phyloP scores from a whole-genome alignment of 73 alveolate species.

The Halteria grandinella region DNA sequence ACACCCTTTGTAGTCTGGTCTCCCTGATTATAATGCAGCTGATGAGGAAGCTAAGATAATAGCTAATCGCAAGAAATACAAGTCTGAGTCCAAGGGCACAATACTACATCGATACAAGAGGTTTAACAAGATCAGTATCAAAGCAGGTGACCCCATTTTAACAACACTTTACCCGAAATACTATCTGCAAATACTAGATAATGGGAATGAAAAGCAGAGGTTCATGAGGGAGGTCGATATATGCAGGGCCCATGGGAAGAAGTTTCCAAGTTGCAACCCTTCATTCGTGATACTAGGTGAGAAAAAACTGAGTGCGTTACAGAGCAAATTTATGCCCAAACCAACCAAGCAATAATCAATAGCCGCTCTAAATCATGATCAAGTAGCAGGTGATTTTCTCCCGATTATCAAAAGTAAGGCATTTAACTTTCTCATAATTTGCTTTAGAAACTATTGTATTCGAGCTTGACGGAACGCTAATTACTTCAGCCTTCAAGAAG shows the following conservation, averaged over 20 bases:
- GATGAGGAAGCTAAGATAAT: conserved; percentile 28
- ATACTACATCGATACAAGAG: conserved; percentile 9
- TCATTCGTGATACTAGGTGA: too few species aligned
- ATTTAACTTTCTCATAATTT: not conserved
- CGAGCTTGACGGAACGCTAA: conserved; percentile 16
- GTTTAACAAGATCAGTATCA: conserved; percentile 8
- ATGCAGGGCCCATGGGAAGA: conserved; percentile 26
- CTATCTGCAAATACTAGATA: conserved; percentile 28
- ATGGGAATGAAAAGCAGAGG: conserved; percentile 40
- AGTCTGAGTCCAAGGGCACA: conserved; percentile 5
- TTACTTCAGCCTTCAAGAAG: conserved; percentile 21
- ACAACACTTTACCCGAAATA: conserved; percentile 22
- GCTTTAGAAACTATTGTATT: conserved; percentile 21
- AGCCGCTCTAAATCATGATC: not conserved
- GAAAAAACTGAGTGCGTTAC: not conserved
- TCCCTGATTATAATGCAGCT: conserved; percentile 29
- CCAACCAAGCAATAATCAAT: not conserved
- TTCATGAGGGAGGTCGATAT: conserved; percentile 34
- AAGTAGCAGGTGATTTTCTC: not conserved
- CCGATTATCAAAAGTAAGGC: conserved; percentile 19
- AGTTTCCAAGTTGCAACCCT: conserved; percentile 4
- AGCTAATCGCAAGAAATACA: conserved; percentile 28
- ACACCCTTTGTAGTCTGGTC: too few species aligned
- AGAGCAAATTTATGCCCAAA: not conserved
- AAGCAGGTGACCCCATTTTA: conserved; percentile 34